Conservation (phyloP, 2,329 filamentous ascomycete species). For the Immersiporthe knoxdaviesiana region DNA sequence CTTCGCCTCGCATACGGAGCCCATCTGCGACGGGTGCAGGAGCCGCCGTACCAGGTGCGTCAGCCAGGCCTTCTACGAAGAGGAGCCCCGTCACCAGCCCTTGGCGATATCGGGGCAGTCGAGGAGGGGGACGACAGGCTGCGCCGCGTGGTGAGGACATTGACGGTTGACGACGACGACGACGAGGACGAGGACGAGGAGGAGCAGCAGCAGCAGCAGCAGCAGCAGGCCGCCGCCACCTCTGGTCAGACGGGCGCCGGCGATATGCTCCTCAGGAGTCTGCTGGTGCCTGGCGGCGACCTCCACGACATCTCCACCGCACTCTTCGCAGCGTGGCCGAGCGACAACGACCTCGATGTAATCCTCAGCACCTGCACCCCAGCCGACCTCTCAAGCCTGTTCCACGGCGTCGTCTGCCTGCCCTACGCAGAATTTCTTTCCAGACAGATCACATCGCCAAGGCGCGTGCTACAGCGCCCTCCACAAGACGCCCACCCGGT, state of each 20-base stretch:
- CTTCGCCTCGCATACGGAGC: constrained; percentile 42
- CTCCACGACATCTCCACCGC: constrained; percentile 12
- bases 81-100: constrained; percentile 34
- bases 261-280: constrained; percentile 15
- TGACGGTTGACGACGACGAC: too few species aligned
- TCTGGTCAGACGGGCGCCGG: constrained; percentile 32
- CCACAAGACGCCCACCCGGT: constrained; percentile 39
- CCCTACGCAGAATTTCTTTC: constrained; percentile 35
- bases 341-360: constrained; percentile 41
- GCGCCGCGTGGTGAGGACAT: constrained; percentile 40
- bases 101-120: constrained; percentile 20
- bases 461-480: constrained; percentile 40
- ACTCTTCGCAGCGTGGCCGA: constrained; percentile 45
- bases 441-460: constrained; percentile 33
- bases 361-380: constrained; percentile 38
- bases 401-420: constrained; percentile 43
- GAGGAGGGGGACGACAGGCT: too few species aligned
- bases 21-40: constrained; percentile 49
- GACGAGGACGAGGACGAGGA: too few species aligned
- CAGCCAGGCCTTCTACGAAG: constrained; percentile 49
- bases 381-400: constrained; percentile 37
- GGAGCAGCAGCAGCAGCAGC: constrained; percentile 8
- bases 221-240: not conserved
- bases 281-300: constrained; percentile 1
- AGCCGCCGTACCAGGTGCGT: constrained; percentile 44